These are phyloP conservation scores for Amaranthus hypochondriacus DNA, from an alignment of 148 eudicot genomes.

Conservation along the genomic window DNA sequence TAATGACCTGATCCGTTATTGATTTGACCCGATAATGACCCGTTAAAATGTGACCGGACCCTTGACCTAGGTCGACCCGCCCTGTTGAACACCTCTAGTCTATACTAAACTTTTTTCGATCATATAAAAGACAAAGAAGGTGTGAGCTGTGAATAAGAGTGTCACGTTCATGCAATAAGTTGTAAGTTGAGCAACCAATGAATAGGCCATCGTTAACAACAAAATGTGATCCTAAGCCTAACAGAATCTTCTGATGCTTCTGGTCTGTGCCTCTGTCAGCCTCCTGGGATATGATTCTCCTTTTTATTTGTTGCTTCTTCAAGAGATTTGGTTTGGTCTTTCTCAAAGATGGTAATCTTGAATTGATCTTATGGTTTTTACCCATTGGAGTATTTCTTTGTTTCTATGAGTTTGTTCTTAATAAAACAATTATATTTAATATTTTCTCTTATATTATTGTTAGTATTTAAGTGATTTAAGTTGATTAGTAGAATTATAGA, in stretches of 20 bases:
- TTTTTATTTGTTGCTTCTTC: not conserved
- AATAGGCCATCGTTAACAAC: conserved; percentile 2
- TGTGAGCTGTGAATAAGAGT: not conserved
- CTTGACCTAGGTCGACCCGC: too few relatives aligned
- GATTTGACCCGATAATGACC: too few relatives aligned
- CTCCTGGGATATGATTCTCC: not conserved
- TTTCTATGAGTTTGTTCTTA: too few relatives aligned
- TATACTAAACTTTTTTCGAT: too few relatives aligned
- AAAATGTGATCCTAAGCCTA: not conserved
- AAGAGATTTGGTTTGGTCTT: not conserved
- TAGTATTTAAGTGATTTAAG: too few relatives aligned
- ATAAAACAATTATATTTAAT: too few relatives aligned
- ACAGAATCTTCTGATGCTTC: conserved; percentile 14
- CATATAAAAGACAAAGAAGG: too few relatives aligned
- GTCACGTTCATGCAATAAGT: conserved; percentile 6
- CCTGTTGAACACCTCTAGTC: too few relatives aligned
- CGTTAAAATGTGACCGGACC: too few relatives aligned
- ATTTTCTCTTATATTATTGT: too few relatives aligned
- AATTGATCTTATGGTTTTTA: not conserved
- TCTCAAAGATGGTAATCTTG: not conserved
- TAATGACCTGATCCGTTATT: too few relatives aligned
- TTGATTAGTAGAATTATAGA: too few relatives aligned
- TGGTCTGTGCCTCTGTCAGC: not conserved
- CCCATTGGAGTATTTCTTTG: not conserved
- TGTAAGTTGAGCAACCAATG: not conserved